Conservation (phyloP, 2,329 filamentous ascomycete species). For the Fusarium nodosum region DNA sequence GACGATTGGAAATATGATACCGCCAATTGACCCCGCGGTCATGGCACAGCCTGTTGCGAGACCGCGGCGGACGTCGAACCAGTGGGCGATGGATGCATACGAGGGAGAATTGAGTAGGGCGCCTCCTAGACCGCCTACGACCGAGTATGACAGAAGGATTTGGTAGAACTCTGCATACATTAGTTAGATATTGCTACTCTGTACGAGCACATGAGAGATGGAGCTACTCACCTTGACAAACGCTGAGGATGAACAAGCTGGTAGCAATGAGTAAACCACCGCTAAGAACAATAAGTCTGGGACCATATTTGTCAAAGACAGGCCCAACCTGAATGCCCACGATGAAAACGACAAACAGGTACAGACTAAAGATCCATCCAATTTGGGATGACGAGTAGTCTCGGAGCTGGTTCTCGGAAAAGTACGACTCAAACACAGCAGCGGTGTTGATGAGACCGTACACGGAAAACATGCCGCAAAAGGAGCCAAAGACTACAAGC, state of each 20-base stretch:
- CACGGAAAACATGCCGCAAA: constrained; percentile 73
- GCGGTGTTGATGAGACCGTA: constrained; percentile 76
- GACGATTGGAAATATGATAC: constrained; percentile 71
- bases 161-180: constrained; percentile 72
- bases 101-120: constrained; percentile 84
- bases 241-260: constrained; percentile 75
- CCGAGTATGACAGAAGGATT: constrained; percentile 81
- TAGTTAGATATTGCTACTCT: not conserved
- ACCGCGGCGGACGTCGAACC: constrained; percentile 79
- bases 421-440: constrained; percentile 76
- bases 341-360: constrained; percentile 85
- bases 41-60: constrained; percentile 86
- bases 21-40: constrained; percentile 77
- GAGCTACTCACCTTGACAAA: constrained; percentile 64
- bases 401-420: constrained; percentile 78
- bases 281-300: constrained; percentile 72
- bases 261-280: constrained; percentile 74
- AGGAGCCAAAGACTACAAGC: constrained; percentile 78
- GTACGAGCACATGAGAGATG: not conserved
- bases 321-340: constrained; percentile 86
- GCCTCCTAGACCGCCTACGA: constrained; percentile 79
- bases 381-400: constrained; percentile 75
- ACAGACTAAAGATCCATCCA: constrained; percentile 90
- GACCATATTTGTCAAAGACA: constrained; percentile 82
- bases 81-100: constrained; percentile 81